These are phyloP conservation scores for Naganishia vaughanmartiniae DNA, from an alignment of 768 basidiomycete genomes.

Conservation along the genomic window DNA sequence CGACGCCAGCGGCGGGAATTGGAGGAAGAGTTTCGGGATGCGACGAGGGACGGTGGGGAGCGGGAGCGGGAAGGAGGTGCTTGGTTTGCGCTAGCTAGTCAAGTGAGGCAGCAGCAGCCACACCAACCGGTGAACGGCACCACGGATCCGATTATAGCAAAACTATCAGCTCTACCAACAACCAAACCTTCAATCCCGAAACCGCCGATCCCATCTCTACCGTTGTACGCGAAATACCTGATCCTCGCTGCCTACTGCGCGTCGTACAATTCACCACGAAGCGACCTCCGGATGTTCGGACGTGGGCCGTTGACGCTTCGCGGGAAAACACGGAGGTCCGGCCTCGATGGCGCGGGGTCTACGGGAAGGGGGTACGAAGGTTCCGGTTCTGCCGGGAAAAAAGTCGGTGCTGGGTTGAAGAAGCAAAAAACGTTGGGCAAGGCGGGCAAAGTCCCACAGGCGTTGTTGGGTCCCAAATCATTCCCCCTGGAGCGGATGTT, in stretches of 20 bases:
- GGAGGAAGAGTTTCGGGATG: conserved; percentile 10
- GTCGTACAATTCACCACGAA: conserved; percentile 77
- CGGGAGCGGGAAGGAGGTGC: conserved; percentile 15
- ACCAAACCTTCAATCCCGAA: conserved; percentile 16
- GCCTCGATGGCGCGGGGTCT: conserved; percentile 56
- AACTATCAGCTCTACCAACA: neutral
- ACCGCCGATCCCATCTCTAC: conserved; percentile 33
- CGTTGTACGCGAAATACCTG: conserved; percentile 62
- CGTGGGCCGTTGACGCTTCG: conserved; percentile 62
- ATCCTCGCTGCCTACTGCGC: conserved; percentile 75
- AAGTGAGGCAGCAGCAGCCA: conserved; percentile 8
- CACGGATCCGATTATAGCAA: conserved; percentile 5
- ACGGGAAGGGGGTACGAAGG: conserved; percentile 45
- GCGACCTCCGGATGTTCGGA: conserved; percentile 79
- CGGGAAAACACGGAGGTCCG: neutral
- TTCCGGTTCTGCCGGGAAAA: conserved; percentile 52
- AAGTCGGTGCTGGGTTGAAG: conserved; percentile 52
- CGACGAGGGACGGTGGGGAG: neutral
- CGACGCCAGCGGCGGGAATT: neutral
- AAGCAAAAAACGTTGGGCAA: conserved; percentile 56
- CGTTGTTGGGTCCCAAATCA: conserved; percentile 71
- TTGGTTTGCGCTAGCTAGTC: conserved; percentile 26
- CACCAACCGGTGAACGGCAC: neutral
- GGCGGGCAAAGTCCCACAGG: conserved; percentile 58
- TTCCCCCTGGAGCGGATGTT: conserved; percentile 77